Percentiles rank a stretch among this genome's conserved stretches.
Conservation (phyloP, 345 rosid genomes). For the Psidium friedrichsthalianum region DNA sequence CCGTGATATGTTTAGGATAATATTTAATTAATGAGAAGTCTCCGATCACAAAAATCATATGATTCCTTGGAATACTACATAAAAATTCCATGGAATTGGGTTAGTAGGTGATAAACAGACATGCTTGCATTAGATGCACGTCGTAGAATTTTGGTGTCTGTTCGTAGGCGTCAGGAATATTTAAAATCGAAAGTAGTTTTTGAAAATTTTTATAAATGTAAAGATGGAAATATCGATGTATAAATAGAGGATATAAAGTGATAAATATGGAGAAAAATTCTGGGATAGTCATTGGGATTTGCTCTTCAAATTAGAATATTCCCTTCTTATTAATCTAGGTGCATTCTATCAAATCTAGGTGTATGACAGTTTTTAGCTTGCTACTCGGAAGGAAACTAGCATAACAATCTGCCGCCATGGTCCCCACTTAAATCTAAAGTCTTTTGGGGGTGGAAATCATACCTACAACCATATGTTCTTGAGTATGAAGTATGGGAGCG, state of each 20-base stretch:
- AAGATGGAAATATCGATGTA: too few relatives aligned
- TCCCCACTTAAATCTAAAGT: not conserved
- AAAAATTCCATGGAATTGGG: too few relatives aligned
- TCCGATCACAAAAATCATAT: too few relatives aligned
- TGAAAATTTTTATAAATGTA: too few relatives aligned
- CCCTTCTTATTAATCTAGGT: not conserved
- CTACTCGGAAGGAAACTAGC: not conserved
- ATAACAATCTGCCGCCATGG: not conserved
- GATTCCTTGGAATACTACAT: too few relatives aligned
- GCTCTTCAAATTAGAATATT: not conserved
- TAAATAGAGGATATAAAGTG: not conserved
- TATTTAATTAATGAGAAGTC: too few relatives aligned
- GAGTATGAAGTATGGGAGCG: not conserved
- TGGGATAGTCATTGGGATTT: not conserved
- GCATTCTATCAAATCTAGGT: not conserved
- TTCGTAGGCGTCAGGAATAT: too few relatives aligned
- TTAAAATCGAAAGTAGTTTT: too few relatives aligned
- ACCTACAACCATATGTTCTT: not conserved
- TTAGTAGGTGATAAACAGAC: too few relatives aligned
- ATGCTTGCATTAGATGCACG: too few relatives aligned
- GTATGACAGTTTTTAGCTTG: not conserved
- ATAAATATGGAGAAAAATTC: not conserved
- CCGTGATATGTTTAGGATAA: too few relatives aligned
- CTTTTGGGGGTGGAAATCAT: not conserved
- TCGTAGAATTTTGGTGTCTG: too few relatives aligned